Evolutionary conservation across 805 yeast genomes (phyloP), one percentile per base, ranked within the genome.

Genomic region (Candida nitratophila): DNA sequence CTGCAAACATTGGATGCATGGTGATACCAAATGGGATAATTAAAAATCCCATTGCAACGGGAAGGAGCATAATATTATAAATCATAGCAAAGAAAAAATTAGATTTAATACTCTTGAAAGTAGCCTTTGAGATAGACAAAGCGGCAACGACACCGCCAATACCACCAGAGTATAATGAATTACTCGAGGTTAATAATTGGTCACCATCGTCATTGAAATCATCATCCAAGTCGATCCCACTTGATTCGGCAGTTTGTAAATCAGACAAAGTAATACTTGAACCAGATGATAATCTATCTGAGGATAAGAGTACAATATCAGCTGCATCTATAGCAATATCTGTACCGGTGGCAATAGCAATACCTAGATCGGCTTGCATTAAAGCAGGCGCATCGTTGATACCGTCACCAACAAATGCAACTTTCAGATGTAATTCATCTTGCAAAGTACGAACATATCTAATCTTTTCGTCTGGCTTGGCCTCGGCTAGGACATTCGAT

Each of bases 301-400:
- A 51, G 12, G 77, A 74, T 57, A 86, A 61, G 15, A 93, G 68
- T 17, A 93, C 96, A 33, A 93, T 76, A 61, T 89, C 96, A 0
- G 99, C 96, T n/a, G 96, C 86, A 52, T 90, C 96, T 52, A 93
- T 84, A 1, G 99, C 98, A 52, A 93, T 86, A 56, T 93, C 98
- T 0, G 98, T 86, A 5, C 98, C 96, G 0, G 95, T 77, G 10
- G 95, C 83, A 46, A 95, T 79, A 11, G 98, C 93, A 54, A 95
- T 79, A 21, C 99, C 99, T 17, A 93, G 65, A 51, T 89, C 87
- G 1, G 96, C 85, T 44, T 83, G 75, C 1, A 87, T 95, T 44
- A 93, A 72, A 0, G 98, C 98, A 0, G 99, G 97, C 0, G 98
- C 95, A 60, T 93, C 99, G 62, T 93, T 93, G 51, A 93, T 86